A percentile compares a stretch with the other conserved stretches of the same genome.
Conservation (phyloP, 169 alveolate species). For the Amoebophrya sp. region DNA sequence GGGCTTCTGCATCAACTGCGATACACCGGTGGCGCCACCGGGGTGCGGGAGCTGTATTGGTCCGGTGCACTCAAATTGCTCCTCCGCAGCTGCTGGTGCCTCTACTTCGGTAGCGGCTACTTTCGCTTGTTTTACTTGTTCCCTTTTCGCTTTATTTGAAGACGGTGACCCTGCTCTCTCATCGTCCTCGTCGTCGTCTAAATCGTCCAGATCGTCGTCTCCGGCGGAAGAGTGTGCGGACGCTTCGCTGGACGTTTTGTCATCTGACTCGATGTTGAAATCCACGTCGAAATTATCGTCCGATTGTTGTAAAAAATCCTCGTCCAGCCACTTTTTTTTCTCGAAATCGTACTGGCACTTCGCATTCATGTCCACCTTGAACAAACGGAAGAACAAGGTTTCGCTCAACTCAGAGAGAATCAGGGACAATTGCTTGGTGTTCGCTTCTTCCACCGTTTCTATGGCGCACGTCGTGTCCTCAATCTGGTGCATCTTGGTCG, state of each 20-base stretch:
- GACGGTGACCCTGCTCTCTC: background rate
- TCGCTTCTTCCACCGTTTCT: constrained; percentile 31
- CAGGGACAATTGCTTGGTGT: constrained; percentile 17
- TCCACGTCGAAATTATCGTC: too few species aligned
- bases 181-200: background rate
- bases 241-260: background rate
- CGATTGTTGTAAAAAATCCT: background rate
- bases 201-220: background rate
- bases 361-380: constrained; percentile 31
- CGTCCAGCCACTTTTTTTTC: background rate
- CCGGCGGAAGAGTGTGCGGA: background rate
- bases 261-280: background rate
- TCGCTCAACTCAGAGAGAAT: constrained; percentile 24
- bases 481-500: too few species aligned
- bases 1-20: constrained; percentile 17
- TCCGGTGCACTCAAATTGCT: background rate
- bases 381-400: constrained; percentile 25
- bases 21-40: background rate
- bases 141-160: background rate
- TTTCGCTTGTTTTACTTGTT: too few species aligned
- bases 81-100: too few species aligned
- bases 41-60: background rate
- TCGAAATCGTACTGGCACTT: constrained; percentile 29
- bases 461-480: constrained; percentile 35
- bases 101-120: background rate